Base-by-base conservation (phyloP, 768 basidiomycete species). In the Mycena floridula region DNA sequence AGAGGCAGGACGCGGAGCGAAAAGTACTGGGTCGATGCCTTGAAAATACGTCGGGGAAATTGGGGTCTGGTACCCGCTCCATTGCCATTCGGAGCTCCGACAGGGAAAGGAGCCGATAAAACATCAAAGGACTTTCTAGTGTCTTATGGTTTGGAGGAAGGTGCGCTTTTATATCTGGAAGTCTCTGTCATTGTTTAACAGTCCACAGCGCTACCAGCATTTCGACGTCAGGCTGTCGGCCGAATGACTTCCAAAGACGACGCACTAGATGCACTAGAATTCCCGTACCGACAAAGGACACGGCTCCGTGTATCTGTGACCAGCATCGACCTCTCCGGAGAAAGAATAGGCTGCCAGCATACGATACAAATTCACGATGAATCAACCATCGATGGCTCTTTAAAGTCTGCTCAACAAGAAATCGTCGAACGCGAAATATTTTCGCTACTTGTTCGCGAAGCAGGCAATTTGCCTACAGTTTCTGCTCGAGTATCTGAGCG, bases 31-130 rank as follows among this genome's bases (percentile, higher is more conserved):
- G 69, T 81, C 6, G 79, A 90, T 57, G 89, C 89, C 3, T 68
- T 92, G 37, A 84, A 78, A 57, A 81, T 87, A 37, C 69, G 89
- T 50, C 65, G 76, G 54, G 79, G 73, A 7, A 91, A 92, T 52
- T 92, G 89, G 89, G 75, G 83, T 12, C 64, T 92, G 25, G 76
- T 84, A 35, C 85, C 88, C 25, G 85, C 88, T 7, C 88, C 89
- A 20, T 70, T 89, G 28, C 88, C 85, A 12, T 64, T 67, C 30
- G 87, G 86, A 28, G 74, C 82, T 21, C 67, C 79, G 1, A 80
- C 71, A 0, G 87, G 84, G 12, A 88, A 87, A 62, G 85, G 85
- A 22, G 77, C 82, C 7, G 89, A 90, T 55, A 82, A 77, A 62
- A 84, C 88, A 4, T 77, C 84, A 0, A 89, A 82, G 51, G 89